phyloP scores from a whole-genome alignment of 1,139 yeast genomes.

The Suhomyces bribrorum region DNA sequence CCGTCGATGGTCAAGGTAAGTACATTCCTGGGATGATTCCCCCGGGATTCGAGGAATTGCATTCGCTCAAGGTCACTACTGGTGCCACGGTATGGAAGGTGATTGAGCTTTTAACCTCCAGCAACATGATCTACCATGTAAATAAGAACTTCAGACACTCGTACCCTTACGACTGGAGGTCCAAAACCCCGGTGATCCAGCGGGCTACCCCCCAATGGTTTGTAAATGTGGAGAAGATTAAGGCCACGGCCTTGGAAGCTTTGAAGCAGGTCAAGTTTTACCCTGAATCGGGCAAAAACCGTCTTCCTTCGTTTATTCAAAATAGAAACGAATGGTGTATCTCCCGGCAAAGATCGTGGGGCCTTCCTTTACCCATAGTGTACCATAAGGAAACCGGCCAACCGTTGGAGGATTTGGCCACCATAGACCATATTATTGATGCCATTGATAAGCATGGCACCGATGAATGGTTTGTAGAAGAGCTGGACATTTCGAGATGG shows the following conservation, averaged over 20 bases:
- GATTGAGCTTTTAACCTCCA: constrained; percentile 40
- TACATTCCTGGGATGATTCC: constrained; percentile 51
- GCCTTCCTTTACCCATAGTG: constrained; percentile 93
- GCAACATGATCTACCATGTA: constrained; percentile 49
- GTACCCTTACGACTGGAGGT: constrained; percentile 97
- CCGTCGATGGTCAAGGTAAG: constrained; percentile 75
- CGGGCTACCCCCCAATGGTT: constrained; percentile 98
- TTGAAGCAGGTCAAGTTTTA: constrained; percentile 63
- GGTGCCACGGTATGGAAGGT: constrained; percentile 51
- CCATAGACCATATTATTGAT: constrained; percentile 55
- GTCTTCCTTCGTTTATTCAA: constrained; percentile 70
- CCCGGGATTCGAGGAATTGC: constrained; percentile 41
- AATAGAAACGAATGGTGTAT: constrained; percentile 96
- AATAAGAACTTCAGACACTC: constrained; percentile 67
- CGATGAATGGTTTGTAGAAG: constrained; percentile 74
- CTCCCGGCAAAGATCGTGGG: constrained; percentile 97
- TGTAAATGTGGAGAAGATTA: constrained; percentile 78
- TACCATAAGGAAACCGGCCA: constrained; percentile 60
- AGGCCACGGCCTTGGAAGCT: constrained; percentile 59
- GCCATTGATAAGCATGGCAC: constrained; percentile 62
- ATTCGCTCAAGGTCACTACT: constrained; percentile 61
- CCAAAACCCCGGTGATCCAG: constrained; percentile 91
- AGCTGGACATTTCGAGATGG: constrained; percentile 64
- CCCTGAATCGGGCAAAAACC: constrained; percentile 70
- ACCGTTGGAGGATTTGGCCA: constrained; percentile 54